Evolutionary conservation across 1,284 basidiomycete genomes (phyloP).

Genomic region (Cryptococcus sp.): DNA sequence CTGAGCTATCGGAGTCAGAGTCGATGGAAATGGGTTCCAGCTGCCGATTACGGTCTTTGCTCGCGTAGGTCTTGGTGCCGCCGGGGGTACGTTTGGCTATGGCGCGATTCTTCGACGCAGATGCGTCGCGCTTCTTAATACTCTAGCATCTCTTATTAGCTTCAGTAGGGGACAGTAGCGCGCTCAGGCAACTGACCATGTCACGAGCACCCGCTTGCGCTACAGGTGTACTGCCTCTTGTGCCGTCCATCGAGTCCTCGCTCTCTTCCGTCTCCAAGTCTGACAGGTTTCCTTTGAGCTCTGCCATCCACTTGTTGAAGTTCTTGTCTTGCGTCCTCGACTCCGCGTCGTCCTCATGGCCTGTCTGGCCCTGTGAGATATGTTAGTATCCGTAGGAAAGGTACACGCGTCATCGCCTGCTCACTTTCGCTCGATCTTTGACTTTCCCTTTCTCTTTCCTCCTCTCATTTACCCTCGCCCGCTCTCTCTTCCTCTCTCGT

Average conservation of each 20-base stretch:
- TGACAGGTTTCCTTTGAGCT: not conserved
- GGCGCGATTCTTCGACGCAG: not conserved
- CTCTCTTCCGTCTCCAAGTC: not conserved
- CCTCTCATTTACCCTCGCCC: not conserved
- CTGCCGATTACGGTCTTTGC: not conserved
- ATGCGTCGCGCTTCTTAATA: not conserved
- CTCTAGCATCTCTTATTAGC: not conserved
- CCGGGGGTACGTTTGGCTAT: slow-evolving; percentile 6
- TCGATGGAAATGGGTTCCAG: not conserved
- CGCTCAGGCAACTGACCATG: too few species aligned
- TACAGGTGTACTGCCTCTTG: not conserved
- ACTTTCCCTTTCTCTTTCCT: not conserved
- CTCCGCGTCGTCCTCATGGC: too few species aligned
- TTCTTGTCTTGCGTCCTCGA: too few species aligned
- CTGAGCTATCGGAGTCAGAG: slow-evolving; percentile 1
- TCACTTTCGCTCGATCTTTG: not conserved
- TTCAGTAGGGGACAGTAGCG: too few species aligned
- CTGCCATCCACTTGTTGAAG: not conserved
- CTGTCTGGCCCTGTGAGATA: too few species aligned
- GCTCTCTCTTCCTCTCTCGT: not conserved
- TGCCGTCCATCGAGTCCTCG: not conserved
- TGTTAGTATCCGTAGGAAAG: too few species aligned
- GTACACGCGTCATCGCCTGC: too few species aligned
- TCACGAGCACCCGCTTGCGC: too few species aligned
- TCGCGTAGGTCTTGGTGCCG: slow-evolving; percentile 12